Base-by-base conservation (phyloP, 1,284 basidiomycete species). In the Naganishia sp. region DNA sequence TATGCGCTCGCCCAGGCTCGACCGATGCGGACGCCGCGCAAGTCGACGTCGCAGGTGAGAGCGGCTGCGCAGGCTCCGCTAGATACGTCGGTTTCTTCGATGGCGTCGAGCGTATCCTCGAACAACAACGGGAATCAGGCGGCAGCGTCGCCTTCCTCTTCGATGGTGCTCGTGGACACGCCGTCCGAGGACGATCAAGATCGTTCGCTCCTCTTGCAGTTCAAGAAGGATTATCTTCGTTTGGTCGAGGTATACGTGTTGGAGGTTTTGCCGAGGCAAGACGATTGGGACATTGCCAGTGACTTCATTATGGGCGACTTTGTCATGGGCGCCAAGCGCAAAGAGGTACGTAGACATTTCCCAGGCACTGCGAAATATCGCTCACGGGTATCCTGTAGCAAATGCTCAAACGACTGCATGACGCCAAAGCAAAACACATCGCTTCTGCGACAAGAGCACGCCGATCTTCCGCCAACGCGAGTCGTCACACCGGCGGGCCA, bases 241-340 rank as follows among this genome's bases (percentile, higher is more conserved):
- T 18, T 67, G 16, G 48, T 67, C 21, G 65, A 67, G 36, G 44
- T 67, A 16, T 67, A 67, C 45, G 52, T 67, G n/a, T 25, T 67
- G 23, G 59, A 67, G 43, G 45, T 67, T 13, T 50, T 67, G 23
- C 65, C 65, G 6, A 39, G 53, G 25, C 52, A 63, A 31, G 65
- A 54, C 28, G 65, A 67, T 63, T 67, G 65, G 65, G 65, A 67
- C 33, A 63, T 67, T n/a, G 65, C 65, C n/a, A 63, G 50, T 48
- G 65, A 67, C 49, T 67, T 55, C 44, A 45, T 67, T 18, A 63
- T 54, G 43, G 56, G 54, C 9, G 65, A 67, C 13, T 53, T 46
- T 16, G 48, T 55, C 6, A 54, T 67, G 45, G 65, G 65, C 11
- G 50, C 59, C 13, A 61, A 63, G 36, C 49, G 59, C 23, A 67